phyloP scores from a whole-genome alignment of 805 yeast genomes.

The Tetrapisispora taiwanensis region DNA sequence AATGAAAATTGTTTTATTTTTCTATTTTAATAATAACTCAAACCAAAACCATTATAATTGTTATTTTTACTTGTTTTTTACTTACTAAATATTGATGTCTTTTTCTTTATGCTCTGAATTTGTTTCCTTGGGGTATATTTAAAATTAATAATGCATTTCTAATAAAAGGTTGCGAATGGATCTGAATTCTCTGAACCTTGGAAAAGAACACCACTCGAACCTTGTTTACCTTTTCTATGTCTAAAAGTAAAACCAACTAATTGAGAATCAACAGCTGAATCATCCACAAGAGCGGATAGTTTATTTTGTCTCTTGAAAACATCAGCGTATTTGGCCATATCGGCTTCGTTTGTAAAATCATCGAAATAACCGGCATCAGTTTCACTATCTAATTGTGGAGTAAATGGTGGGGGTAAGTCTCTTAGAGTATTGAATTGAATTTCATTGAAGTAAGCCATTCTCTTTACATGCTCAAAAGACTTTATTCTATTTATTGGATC shows the following conservation, averaged over 20 bases:
- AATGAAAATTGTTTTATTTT: not conserved
- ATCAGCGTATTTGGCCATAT: constrained; percentile 95
- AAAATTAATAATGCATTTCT: not conserved
- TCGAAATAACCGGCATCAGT: constrained; percentile 98
- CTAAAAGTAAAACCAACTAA: constrained; percentile 94
- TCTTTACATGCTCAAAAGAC: constrained; percentile 70
- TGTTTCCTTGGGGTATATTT: not conserved
- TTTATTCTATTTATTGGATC: constrained; percentile 66
- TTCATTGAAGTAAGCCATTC: constrained; percentile 75
- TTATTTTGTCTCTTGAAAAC: constrained; percentile 89
- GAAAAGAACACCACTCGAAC: constrained; percentile 29
- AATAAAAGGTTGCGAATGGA: constrained; percentile 31
- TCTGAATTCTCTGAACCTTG: constrained; percentile 30
- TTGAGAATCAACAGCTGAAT: constrained; percentile 51
- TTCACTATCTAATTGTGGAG: constrained; percentile 93
- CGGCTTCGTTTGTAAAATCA: constrained; percentile 91
- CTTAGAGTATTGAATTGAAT: constrained; percentile 69
- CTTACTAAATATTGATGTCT: too few relatives aligned
- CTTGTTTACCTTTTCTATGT: constrained; percentile 46
- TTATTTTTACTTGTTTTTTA: not conserved
- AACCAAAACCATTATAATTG: not conserved
- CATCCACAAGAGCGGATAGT: constrained; percentile 55
- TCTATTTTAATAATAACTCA: not conserved
- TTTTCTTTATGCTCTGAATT: too few relatives aligned
- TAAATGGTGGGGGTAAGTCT: constrained; percentile 77